These are phyloP conservation scores for Lasiosphaeria ovina DNA, from an alignment of 495 filamentous ascomycete genomes.

Conservation along the genomic window DNA sequence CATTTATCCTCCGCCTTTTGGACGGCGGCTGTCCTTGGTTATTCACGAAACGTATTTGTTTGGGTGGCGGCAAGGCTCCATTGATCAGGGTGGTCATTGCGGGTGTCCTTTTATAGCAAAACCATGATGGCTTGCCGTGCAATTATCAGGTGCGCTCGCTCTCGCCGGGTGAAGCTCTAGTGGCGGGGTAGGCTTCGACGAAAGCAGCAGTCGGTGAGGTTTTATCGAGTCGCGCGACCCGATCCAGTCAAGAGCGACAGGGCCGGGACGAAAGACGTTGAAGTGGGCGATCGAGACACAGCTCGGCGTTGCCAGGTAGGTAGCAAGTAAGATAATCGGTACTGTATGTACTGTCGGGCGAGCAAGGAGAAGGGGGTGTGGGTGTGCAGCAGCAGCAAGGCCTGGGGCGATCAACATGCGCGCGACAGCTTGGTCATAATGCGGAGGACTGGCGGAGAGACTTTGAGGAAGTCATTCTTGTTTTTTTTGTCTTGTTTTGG, in stretches of 20 bases:
- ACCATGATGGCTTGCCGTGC: constrained; percentile 28
- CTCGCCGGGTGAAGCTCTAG: constrained; percentile 10
- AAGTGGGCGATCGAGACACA: too few relatives aligned
- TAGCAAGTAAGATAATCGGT: too few relatives aligned
- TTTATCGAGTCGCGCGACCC: neutral
- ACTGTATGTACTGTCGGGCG: too few relatives aligned
- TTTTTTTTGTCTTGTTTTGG: constrained; percentile 17
- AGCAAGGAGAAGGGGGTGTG: neutral
- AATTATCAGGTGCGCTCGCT: constrained; percentile 9
- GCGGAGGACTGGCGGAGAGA: constrained; percentile 17
- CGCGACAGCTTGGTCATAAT: constrained; percentile 29
- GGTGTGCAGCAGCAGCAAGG: neutral
- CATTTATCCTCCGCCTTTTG: constrained; percentile 76
- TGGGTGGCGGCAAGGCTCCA: constrained; percentile 44
- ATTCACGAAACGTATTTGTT: constrained; percentile 73
- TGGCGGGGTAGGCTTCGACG: constrained; percentile 13
- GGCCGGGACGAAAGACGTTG: neutral
- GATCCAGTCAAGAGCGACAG: neutral
- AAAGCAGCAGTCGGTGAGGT: constrained; percentile 1
- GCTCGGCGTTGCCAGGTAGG: too few relatives aligned
- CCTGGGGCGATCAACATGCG: constrained; percentile 24
- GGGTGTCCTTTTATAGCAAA: constrained; percentile 27
- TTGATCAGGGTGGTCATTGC: constrained; percentile 45
- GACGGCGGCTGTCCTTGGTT: constrained; percentile 79
- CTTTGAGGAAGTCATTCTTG: constrained; percentile 24